Percentiles rank a stretch among this genome's conserved stretches.
Conservation (phyloP, 495 filamentous ascomycete genomes). For the Talaromyces wortmannii region DNA sequence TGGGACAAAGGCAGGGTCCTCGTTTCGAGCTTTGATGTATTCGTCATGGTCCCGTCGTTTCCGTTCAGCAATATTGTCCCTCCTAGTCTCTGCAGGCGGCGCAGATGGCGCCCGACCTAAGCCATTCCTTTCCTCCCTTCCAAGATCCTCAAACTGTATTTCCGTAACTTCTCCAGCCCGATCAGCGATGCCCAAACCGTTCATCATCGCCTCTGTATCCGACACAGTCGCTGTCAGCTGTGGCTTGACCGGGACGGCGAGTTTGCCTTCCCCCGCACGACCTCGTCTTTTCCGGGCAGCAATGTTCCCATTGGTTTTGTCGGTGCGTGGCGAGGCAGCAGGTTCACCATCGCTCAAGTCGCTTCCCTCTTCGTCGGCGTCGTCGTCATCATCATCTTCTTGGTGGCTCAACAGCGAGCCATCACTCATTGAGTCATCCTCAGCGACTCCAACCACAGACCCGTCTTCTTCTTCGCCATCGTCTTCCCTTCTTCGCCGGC, state of each 20-base stretch:
- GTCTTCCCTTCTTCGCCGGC: conserved; percentile 69
- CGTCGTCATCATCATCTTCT: conserved; percentile 64
- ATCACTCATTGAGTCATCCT: conserved; percentile 77
- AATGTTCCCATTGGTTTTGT: conserved; percentile 34
- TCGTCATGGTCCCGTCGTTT: conserved; percentile 85
- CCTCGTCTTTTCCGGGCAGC: conserved; percentile 31
- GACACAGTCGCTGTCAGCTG: conserved; percentile 31
- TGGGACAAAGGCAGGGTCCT: conserved; percentile 90
- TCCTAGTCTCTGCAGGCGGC: conserved; percentile 29
- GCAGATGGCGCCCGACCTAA: conserved; percentile 30
- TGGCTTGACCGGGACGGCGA: conserved; percentile 13
- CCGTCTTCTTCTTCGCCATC: conserved; percentile 64
- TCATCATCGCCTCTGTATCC: conserved; percentile 88
- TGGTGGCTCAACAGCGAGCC: conserved; percentile 69
- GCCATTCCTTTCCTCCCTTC: conserved; percentile 21
- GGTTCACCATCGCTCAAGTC: conserved; percentile 66
- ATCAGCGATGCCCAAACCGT: conserved; percentile 64
- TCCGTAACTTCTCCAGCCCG: conserved; percentile 45
- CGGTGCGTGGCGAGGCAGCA: conserved; percentile 37
- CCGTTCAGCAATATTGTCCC: conserved; percentile 52
- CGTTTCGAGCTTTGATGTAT: conserved; percentile 76
- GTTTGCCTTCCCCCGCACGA: background rate
- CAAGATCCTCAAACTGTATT: conserved; percentile 61
- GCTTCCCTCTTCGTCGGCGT: conserved; percentile 61
- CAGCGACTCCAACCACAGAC: conserved; percentile 56